Conservation (phyloP, 2,329 filamentous ascomycete genomes). For the Allantophomopsis cytisporea region DNA sequence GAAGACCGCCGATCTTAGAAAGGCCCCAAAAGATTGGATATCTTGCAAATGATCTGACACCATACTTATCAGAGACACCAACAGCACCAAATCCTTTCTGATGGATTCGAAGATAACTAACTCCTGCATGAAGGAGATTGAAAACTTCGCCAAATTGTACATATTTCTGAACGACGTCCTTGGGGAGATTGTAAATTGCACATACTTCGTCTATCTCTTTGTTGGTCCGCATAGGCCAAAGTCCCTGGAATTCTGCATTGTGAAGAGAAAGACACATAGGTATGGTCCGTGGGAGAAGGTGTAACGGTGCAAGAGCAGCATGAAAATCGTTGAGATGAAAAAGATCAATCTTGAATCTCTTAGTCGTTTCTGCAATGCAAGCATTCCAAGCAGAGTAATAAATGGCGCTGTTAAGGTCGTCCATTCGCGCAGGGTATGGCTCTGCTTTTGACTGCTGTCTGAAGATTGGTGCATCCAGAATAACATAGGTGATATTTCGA, state of each 20-base stretch:
- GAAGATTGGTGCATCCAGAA: slow-evolving; percentile 44
- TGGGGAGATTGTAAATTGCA: slow-evolving; percentile 45
- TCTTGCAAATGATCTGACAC: slow-evolving; percentile 49
- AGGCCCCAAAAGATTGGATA: slow-evolving; percentile 56
- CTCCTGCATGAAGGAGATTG: slow-evolving; percentile 40
- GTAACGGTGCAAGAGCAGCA: slow-evolving; percentile 46
- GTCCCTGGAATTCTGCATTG: slow-evolving; percentile 55
- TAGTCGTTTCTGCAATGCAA: slow-evolving; percentile 49
- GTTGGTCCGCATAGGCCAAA: slow-evolving; percentile 51
- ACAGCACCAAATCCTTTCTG: slow-evolving; percentile 55
- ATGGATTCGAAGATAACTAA: slow-evolving; percentile 50
- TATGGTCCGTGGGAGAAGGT: slow-evolving; percentile 47
- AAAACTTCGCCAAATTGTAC: slow-evolving; percentile 5
- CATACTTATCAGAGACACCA: slow-evolving; percentile 54
- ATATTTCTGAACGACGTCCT: slow-evolving; percentile 31
- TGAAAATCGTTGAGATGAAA: slow-evolving; percentile 56
- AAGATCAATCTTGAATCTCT: slow-evolving; percentile 44
- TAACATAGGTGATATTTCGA: slow-evolving; percentile 53
- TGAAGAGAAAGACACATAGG: slow-evolving; percentile 51
- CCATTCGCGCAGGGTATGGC: slow-evolving; percentile 54
- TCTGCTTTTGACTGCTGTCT: slow-evolving; percentile 46
- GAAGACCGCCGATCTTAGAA: slow-evolving; percentile 52
- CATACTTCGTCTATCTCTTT: slow-evolving; percentile 49
- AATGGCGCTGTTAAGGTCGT: slow-evolving; percentile 51
- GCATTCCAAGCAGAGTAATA: slow-evolving; percentile 59